phyloP scores from a whole-genome alignment of 192 early-diverging fungal species.

The Podila epigama region DNA sequence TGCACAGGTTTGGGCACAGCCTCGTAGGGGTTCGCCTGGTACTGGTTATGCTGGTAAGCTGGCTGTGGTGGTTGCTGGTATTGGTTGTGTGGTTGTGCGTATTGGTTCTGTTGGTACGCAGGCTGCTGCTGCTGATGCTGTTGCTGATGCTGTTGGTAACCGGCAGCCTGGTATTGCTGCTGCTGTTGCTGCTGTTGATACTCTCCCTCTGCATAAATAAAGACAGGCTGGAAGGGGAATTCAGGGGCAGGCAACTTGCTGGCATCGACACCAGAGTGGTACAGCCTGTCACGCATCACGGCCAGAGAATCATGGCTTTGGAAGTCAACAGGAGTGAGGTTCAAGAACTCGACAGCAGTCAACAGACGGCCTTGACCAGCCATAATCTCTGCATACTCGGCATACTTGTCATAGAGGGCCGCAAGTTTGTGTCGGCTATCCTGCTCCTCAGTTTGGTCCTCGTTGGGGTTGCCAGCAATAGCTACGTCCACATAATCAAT shows the following conservation, averaged over 20 bases:
- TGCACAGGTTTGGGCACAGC: slow-evolving; percentile 7
- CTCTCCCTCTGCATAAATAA: slow-evolving; percentile 58
- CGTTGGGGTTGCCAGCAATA: slow-evolving; percentile 55
- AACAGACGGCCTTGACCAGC: slow-evolving; percentile 78
- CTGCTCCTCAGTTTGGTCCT: slow-evolving; percentile 40
- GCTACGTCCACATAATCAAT: slow-evolving; percentile 89
- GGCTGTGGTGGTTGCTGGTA: no score
- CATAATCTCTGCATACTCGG: slow-evolving; percentile 84
- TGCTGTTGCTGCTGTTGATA: slow-evolving; percentile 40
- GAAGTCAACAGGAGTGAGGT: slow-evolving; percentile 76
- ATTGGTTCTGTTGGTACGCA: slow-evolving; percentile 17
- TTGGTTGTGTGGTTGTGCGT: slow-evolving; percentile 12
- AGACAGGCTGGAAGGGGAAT: slow-evolving; percentile 71
- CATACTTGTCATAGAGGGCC: slow-evolving; percentile 83
- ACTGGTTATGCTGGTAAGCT: slow-evolving; percentile 17
- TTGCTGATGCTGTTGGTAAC: slow-evolving; percentile 21
- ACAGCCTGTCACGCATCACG: slow-evolving; percentile 78
- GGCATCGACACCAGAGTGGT: slow-evolving; percentile 57
- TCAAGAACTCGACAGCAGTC: slow-evolving; percentile 80
- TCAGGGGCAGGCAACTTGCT: slow-evolving; percentile 53
- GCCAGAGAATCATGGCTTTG: slow-evolving; percentile 59
- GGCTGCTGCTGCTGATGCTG: slow-evolving; percentile 47
- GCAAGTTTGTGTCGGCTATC: slow-evolving; percentile 60
- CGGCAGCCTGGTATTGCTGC: slow-evolving; percentile 29
- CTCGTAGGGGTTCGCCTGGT: slow-evolving; percentile 6